A percentile compares a stretch with the other conserved stretches of the same genome.
phyloP scores from a whole-genome alignment of 345 rosid species.

The Heritiera fomes region DNA sequence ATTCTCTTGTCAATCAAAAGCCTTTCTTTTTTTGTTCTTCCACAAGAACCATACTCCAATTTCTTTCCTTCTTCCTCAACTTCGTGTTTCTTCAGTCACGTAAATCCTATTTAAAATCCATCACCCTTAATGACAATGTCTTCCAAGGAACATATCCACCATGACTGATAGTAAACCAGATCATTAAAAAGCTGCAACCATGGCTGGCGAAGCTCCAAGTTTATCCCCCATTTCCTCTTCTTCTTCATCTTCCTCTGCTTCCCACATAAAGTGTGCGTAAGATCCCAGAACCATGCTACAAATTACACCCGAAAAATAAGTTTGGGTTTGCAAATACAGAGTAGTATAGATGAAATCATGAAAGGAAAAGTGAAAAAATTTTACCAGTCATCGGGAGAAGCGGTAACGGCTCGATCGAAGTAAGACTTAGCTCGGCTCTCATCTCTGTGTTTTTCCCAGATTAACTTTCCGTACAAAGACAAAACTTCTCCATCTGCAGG shows the following conservation, averaged over 20 bases:
- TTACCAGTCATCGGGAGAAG: constrained; percentile 78
- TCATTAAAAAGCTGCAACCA: constrained; percentile 42
- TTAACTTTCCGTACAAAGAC: constrained; percentile 69
- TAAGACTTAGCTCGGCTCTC: constrained; percentile 61
- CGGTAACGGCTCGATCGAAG: constrained; percentile 66
- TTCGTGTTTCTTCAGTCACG: not conserved
- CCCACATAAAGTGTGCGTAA: constrained; percentile 91
- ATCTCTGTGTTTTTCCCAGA: constrained; percentile 71
- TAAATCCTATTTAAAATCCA: not conserved
- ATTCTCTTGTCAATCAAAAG: not conserved
- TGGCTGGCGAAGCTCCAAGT: constrained; percentile 28
- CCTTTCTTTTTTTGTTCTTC: not conserved
- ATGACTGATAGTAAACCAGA: not conserved
- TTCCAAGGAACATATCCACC: not conserved
- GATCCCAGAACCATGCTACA: constrained; percentile 79
- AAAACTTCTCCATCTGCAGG: constrained; percentile 84
- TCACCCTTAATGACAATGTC: too few species aligned
- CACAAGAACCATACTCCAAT: too few species aligned
- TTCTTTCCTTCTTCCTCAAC: not conserved
- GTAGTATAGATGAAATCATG: not conserved
- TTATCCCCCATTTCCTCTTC: constrained; percentile 15
- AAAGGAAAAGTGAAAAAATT: not conserved
- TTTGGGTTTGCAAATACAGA: not conserved
- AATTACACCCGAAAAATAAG: not conserved
- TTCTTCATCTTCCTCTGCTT: constrained; percentile 44